Percentiles rank a stretch among this genome's conserved stretches.
Evolutionary conservation across 73 alveolate genomes (phyloP).

Genomic region (Blepharisma japonicum): DNA sequence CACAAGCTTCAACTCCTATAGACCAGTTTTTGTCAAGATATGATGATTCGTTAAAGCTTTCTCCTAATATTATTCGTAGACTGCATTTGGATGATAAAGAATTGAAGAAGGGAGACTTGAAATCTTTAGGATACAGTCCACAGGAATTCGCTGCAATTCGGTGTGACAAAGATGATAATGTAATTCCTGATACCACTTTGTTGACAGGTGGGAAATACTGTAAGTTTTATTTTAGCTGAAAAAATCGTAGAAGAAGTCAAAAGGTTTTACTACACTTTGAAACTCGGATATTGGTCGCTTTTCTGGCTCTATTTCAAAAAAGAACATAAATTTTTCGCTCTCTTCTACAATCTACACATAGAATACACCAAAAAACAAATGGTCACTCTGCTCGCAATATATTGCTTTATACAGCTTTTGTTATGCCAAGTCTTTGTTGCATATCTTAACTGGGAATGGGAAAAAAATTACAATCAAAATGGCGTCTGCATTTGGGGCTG

Average conservation of each 20-base stretch:
- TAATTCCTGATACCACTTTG: not conserved
- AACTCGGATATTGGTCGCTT: not conserved
- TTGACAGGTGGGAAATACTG: conserved; percentile 20
- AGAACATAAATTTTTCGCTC: not conserved
- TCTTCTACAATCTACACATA: not conserved
- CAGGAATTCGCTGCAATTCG: not conserved
- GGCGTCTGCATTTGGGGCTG: conserved; percentile 27
- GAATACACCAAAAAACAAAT: conserved; percentile 23
- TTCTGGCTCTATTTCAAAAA: conserved; percentile 17
- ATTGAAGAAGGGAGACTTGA: not conserved
- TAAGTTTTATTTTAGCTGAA: conserved; percentile 11
- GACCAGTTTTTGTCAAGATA: conserved; percentile 3
- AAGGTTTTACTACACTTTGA: not conserved
- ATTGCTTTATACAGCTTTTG: not conserved
- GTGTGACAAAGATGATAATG: not conserved
- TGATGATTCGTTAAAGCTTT: not conserved
- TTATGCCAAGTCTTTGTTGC: conserved; percentile 14
- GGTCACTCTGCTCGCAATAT: not conserved
- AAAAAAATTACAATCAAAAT: not conserved
- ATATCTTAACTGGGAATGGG: conserved; percentile 3
- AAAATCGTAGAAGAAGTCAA: conserved; percentile 14
- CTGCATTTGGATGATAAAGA: not conserved
- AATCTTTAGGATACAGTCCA: not conserved
- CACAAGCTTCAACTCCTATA: conserved; percentile 1
- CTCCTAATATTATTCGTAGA: not conserved